These are phyloP conservation scores for Neckera pumila DNA, from an alignment of 225 moss, liverwort and hornwort genomes.

Conservation along the genomic window DNA sequence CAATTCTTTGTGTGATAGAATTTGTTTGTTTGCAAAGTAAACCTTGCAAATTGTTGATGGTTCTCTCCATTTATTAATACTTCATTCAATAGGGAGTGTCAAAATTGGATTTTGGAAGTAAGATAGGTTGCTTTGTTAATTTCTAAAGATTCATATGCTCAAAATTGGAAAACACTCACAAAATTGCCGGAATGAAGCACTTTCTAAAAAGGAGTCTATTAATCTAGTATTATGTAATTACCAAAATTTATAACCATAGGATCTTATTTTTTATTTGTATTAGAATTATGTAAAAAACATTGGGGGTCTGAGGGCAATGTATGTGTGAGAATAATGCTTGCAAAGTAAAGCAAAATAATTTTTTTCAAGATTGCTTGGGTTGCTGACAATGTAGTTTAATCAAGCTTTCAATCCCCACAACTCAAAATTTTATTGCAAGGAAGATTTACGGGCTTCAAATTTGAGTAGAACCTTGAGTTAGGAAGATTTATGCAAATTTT, in stretches of 20 bases:
- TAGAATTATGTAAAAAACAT: not conserved
- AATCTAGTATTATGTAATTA: not conserved
- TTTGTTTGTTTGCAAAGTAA: not conserved
- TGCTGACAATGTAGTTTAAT: not conserved
- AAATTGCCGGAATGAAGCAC: fast-evolving
- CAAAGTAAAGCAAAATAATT: not conserved
- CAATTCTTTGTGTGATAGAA: not conserved
- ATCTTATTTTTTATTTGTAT: not conserved
- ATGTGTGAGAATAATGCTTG: not conserved
- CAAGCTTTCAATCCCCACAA: not conserved
- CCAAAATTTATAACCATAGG: not conserved
- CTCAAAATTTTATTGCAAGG: not conserved
- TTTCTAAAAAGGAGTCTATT: not conserved
- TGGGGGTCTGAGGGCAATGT: not conserved
- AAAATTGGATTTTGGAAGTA: not conserved
- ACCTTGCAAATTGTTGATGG: not conserved
- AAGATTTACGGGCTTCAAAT: not conserved
- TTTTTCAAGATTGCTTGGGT: fast-evolving
- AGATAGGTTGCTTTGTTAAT: not conserved
- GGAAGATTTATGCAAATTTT: not conserved
- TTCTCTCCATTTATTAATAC: not conserved
- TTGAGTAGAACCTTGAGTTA: not conserved
- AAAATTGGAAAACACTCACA: not conserved
- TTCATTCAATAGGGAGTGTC: not conserved
- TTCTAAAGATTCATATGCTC: not conserved